phyloP scores from a whole-genome alignment of 164 flowering plant species.

The Macadamia integrifolia region DNA sequence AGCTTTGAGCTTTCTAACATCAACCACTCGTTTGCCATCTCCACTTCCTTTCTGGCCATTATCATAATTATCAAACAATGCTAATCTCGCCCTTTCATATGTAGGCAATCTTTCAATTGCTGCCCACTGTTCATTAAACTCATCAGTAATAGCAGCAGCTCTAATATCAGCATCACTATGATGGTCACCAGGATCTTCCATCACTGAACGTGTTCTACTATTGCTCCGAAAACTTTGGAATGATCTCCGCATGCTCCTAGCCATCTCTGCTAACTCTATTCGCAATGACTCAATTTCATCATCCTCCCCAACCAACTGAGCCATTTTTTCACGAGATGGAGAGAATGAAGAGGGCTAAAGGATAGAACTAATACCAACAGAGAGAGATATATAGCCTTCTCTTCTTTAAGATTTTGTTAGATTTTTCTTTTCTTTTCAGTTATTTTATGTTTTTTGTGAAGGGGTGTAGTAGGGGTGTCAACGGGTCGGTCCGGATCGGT shows the following conservation, averaged over 20 bases:
- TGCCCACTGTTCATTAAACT: constrained; percentile 45
- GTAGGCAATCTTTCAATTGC: constrained; percentile 61
- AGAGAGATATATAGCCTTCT: too few species aligned
- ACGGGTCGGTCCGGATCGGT: too few species aligned
- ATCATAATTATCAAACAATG: constrained; percentile 21
- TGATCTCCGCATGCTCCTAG: constrained; percentile 43
- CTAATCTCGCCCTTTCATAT: constrained; percentile 43
- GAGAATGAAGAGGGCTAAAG: too few species aligned
- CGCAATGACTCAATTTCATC: constrained; percentile 10
- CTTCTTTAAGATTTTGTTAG: too few species aligned
- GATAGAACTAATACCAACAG: too few species aligned
- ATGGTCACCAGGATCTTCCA: constrained; percentile 12
- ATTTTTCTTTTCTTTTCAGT: too few species aligned
- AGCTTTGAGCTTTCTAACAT: constrained; percentile 51
- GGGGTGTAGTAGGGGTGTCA: too few species aligned
- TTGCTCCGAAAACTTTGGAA: constrained; percentile 30
- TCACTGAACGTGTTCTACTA: constrained; percentile 13
- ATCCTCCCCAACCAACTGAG: too few species aligned
- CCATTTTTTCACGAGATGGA: too few species aligned
- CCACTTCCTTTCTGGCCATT: neutral
- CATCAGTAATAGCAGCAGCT: too few species aligned
- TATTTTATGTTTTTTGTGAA: too few species aligned
- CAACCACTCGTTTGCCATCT: constrained; percentile 22
- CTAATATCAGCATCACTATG: too few species aligned
- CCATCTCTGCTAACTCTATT: constrained; percentile 49